These are phyloP conservation scores for Beta macrorhiza DNA, from an alignment of 179 eudicot species.

Conservation along the genomic window DNA sequence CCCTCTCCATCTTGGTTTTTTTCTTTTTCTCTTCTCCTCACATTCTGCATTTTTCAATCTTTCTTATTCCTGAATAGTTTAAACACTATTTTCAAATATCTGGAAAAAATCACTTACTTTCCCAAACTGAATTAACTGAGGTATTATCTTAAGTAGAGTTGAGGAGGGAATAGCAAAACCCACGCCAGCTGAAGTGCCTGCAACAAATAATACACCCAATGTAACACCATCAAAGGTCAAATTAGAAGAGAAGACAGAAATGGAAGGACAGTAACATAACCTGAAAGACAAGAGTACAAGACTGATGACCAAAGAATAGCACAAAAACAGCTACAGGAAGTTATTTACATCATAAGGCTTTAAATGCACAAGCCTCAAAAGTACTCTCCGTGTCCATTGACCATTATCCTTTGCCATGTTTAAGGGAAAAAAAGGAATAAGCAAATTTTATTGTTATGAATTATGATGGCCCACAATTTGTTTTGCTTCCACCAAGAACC, in stretches of 20 bases:
- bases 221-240: not conserved
- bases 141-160: constrained; percentile 71
- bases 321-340: not conserved
- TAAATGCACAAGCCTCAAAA: no score
- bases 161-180: constrained; percentile 98
- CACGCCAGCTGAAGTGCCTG: constrained; percentile 97
- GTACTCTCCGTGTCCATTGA: not conserved
- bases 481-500: not conserved
- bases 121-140: constrained; percentile 80
- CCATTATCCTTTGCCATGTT: not conserved
- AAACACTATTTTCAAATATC: not conserved
- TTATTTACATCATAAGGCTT: not conserved
- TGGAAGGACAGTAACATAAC: no score
- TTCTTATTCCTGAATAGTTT: not conserved
- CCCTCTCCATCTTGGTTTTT: no score
- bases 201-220: constrained; percentile 10
- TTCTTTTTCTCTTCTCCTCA: not conserved
- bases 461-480: not conserved
- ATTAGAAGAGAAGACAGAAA: not conserved
- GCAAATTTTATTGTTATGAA: not conserved
- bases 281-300: not conserved
- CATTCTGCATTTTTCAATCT: not conserved
- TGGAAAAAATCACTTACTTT: constrained; percentile 39
- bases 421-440: not conserved
- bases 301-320: not conserved